Conservation (phyloP, 1,284 basidiomycete species). For the Cutaneotrichosporon spelunceum region DNA sequence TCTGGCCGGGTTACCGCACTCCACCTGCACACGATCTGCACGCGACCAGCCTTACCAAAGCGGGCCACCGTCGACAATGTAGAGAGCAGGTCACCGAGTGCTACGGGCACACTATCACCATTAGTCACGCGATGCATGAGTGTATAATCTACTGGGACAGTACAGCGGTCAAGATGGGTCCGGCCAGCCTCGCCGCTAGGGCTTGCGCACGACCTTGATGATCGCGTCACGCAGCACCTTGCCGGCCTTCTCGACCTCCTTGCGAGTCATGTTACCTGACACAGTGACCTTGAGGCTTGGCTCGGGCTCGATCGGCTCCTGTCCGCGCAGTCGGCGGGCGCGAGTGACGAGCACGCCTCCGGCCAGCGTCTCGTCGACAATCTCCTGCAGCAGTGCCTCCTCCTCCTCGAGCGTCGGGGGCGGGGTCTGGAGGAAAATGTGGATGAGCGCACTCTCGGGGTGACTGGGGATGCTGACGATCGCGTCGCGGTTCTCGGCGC, state of each 20-base stretch:
- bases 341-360: constrained; percentile 79
- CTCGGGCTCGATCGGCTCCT: constrained; percentile 74
- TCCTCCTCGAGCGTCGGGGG: constrained; percentile 62
- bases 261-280: constrained; percentile 71
- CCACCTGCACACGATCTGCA: no score
- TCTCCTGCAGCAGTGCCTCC: constrained; percentile 75
- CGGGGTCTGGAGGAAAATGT: constrained; percentile 64
- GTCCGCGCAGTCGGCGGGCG: constrained; percentile 72
- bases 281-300: constrained; percentile 86
- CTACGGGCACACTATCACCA: neutral
- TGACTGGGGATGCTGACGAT: constrained; percentile 81
- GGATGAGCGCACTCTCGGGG: constrained; percentile 78
- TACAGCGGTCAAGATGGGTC: no score
- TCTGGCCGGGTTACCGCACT: no score
- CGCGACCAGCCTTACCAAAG: no score
- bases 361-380: constrained; percentile 74
- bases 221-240: constrained; percentile 69
- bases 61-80: no score
- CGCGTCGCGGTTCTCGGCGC: constrained; percentile 53
- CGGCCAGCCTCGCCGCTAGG: neutral
- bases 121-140: constrained; percentile 7
- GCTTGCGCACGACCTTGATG: constrained; percentile 58
- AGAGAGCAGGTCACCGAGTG: no score
- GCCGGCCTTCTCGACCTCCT: constrained; percentile 88
- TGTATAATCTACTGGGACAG: neutral